Evolutionary conservation across 139 green algal genomes (phyloP).

Genomic region (Chlamydomonas asymmetrica): DNA sequence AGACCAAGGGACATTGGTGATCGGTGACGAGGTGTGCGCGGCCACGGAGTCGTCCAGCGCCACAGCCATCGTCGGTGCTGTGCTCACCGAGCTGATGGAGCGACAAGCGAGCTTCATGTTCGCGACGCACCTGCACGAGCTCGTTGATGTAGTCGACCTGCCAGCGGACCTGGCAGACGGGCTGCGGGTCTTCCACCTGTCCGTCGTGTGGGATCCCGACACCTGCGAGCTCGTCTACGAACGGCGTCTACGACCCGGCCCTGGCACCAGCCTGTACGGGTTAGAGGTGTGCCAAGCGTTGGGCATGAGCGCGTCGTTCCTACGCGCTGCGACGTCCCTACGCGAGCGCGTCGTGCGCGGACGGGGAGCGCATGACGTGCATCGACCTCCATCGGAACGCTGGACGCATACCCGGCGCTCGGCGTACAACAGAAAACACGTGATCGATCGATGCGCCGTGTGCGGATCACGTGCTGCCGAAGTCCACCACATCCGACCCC

Average conservation of each 20-base stretch:
- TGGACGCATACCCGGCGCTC: neutral
- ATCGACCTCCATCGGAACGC: neutral
- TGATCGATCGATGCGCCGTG: neutral
- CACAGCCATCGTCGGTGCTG: neutral
- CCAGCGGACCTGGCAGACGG: neutral
- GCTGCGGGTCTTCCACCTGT: neutral
- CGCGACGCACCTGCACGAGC: neutral
- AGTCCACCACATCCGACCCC: neutral
- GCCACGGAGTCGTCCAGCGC: neutral
- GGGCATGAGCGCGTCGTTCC: neutral
- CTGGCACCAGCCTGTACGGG: neutral
- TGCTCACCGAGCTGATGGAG: neutral
- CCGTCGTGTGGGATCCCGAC: neutral
- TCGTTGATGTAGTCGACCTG: neutral
- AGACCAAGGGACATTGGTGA: neutral
- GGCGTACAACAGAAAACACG: neutral
- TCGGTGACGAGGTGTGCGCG: conserved; percentile 1
- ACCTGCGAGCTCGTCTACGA: neutral
- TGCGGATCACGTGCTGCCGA: neutral
- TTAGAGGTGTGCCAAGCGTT: neutral
- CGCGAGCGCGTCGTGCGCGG: too few relatives aligned
- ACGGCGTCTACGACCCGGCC: neutral
- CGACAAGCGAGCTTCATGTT: neutral
- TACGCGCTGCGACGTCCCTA: too few relatives aligned
- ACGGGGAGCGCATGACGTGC: neutral